Percentiles rank a stretch among this genome's conserved stretches.
phyloP scores from a whole-genome alignment of 139 green algal species.

The Dunaliella primolecta region DNA sequence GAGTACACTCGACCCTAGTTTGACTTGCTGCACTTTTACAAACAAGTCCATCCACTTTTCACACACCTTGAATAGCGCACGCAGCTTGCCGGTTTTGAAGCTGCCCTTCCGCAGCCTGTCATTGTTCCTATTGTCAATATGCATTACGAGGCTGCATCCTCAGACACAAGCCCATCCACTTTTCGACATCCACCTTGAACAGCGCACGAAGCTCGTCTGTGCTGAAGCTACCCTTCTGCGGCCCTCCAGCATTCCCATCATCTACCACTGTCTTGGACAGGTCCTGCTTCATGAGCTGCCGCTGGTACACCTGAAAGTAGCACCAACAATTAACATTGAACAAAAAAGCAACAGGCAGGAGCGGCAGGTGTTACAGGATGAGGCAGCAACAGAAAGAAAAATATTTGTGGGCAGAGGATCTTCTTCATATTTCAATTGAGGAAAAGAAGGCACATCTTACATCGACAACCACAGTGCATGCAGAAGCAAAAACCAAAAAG shows the following conservation, averaged over 20 bases:
- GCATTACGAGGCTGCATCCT: too few species aligned
- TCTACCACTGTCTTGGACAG: slow-evolving; percentile 51
- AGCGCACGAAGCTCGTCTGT: slow-evolving; percentile 50
- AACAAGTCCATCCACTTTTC: too few species aligned
- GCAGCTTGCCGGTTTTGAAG: slow-evolving; percentile 55
- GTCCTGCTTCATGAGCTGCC: slow-evolving; percentile 85
- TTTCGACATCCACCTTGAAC: slow-evolving; percentile 51
- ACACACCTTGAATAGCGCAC: slow-evolving; percentile 48
- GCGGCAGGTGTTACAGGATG: neutral
- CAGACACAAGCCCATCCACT: too few species aligned
- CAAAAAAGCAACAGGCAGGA: neutral
- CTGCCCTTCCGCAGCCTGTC: slow-evolving; percentile 26
- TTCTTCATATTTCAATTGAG: too few species aligned
- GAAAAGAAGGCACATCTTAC: too few species aligned
- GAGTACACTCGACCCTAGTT: neutral
- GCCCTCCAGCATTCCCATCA: neutral
- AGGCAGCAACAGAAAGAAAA: too few species aligned
- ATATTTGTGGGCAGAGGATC: too few species aligned
- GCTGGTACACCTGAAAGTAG: slow-evolving; percentile 77
- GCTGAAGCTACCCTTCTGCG: slow-evolving; percentile 47
- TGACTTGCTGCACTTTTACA: too few species aligned
- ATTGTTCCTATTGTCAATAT: slow-evolving; percentile 9
- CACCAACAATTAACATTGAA: too few species aligned
- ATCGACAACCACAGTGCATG: too few species aligned
- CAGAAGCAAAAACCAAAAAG: too few species aligned